Conservation (phyloP, 768 basidiomycete species). For the Steccherinum ochraceum region DNA sequence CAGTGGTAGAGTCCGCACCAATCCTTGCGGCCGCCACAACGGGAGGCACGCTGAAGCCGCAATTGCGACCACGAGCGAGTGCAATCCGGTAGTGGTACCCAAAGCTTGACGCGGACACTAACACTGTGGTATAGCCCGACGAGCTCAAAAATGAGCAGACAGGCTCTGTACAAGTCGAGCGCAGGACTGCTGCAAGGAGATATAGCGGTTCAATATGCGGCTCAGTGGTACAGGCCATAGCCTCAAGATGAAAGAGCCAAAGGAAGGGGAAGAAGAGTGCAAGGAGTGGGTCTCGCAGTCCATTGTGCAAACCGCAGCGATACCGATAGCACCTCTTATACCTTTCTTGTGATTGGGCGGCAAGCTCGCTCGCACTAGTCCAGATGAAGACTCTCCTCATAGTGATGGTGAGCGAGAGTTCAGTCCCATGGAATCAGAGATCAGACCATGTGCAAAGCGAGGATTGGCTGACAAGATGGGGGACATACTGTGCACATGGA, state of each 20-base stretch:
- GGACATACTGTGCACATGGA: neutral
- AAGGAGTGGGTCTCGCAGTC: too few species aligned
- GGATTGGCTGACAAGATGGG: neutral
- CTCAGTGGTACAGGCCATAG: neutral
- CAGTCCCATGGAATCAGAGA: neutral
- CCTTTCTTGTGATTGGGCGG: neutral
- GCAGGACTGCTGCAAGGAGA: too few species aligned
- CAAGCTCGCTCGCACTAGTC: neutral
- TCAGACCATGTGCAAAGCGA: neutral
- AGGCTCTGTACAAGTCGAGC: too few species aligned
- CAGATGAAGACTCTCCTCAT: neutral
- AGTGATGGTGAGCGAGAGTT: neutral
- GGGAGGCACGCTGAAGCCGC: constrained; percentile 13
- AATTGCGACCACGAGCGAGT: constrained; percentile 6
- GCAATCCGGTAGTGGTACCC: constrained; percentile 18
- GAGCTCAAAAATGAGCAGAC: too few species aligned
- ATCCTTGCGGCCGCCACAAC: constrained; percentile 26
- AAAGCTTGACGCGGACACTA: constrained; percentile 13
- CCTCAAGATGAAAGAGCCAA: neutral
- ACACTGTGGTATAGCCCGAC: constrained; percentile 3
- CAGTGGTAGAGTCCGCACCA: constrained; percentile 15
- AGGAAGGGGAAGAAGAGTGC: neutral
- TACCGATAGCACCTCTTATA: neutral
- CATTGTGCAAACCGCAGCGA: neutral
- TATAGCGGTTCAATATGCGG: neutral